Base-by-base conservation (phyloP, 441 rosid species). In the Gossypium trilobum region DNA sequence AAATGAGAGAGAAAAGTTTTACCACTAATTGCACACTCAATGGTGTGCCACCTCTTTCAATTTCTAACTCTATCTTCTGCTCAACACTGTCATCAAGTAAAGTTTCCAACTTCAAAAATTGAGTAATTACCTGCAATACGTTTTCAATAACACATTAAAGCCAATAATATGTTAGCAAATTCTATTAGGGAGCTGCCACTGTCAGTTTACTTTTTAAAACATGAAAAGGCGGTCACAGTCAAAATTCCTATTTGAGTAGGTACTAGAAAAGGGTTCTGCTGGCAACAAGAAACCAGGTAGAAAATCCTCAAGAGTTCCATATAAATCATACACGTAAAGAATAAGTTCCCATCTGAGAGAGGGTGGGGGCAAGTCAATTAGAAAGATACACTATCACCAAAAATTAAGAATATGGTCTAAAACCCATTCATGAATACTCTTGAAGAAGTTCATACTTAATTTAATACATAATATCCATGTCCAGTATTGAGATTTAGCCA, bases 21-120 rank as follows among this genome's bases (percentile, higher is more conserved):
- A 95, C 99, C 87, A 77, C 54, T 77, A 95, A 82, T 74, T 83
- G 86, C 73, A 90, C 81, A 17, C 82, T 83, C 83, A 86, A 76
- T 11, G 96, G 82, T 59, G 77, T 69, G 74, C 97, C 94, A 75
- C 99, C 99, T 81, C 98, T 88, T 88, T 95, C 98, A 76, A 91
- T 85, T 80, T 90, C 86, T 75, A 93, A 65, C 78, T 86, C 89
- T 81, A 95, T 79, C 58, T 71, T 75, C 68, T 84, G 85, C 62
- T 80, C 87, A 65, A 93, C 97, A 76, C 85, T 80, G 66, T 91
- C 97, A 85, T 95, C 99, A 72, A 95, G 86, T 75, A 91, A 75
- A 62, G 82, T 83, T 81, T 93, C 99, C 89, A 95, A 75, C 73
- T 77, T 88, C 76, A 93, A 79, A 87, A 95, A 93, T 70, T 85